Base-by-base conservation (phyloP, 2,329 filamentous ascomycete genomes). In the Microcyclosporella mali region DNA sequence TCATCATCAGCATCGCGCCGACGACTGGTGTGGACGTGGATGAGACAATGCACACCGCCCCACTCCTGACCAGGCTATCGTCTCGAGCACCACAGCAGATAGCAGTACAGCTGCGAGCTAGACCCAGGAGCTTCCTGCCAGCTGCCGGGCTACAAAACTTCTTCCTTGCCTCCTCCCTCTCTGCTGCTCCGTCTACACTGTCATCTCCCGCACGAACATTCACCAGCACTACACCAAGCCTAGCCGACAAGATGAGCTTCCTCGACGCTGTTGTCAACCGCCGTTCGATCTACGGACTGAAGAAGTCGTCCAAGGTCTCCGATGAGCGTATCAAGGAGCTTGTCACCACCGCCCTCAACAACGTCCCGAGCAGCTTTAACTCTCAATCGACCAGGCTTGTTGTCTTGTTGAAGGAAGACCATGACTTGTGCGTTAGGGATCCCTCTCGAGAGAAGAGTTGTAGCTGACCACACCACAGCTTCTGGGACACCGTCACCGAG, bases 281-380 rank as follows among this genome's bases (percentile, higher is more conserved):
- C 63, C 83, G 85, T 66, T 76, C 78, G 61, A 56, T 64, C 58
- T 65, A 65, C 55, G 46, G 49, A n/a, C 50, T 65, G 41, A 56
- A 52, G 73, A 79, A 81, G 71, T 67, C 67, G 60, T 82, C 83
- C 61, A 82, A 84, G 66, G 74, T 79, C 63, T 68, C 75, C 73
- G 88, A 89, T 71, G 66, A 71, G 40, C 77, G 87, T 58, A 71
- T 89, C 66, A 69, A 77, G 58, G 77, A 84, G 57, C 78, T 89
- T 60, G 75, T 70, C 45, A 63, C 70, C 40, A 59, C 70, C 45
- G 73, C 79, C 41, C 71, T 92, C 54, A 71, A 79, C 46, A 74
- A 88, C 64, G 74, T 83, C 1, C 89, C 89, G 32, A 84, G 79
- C 40, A 81, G 82, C 52, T 95, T 95, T 82, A 95, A 95, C 79